A percentile compares a stretch with the other conserved stretches of the same genome.
These are phyloP conservation scores for Diplodia seriata DNA, from an alignment of 2,329 filamentous ascomycete species.

Conservation along the genomic window DNA sequence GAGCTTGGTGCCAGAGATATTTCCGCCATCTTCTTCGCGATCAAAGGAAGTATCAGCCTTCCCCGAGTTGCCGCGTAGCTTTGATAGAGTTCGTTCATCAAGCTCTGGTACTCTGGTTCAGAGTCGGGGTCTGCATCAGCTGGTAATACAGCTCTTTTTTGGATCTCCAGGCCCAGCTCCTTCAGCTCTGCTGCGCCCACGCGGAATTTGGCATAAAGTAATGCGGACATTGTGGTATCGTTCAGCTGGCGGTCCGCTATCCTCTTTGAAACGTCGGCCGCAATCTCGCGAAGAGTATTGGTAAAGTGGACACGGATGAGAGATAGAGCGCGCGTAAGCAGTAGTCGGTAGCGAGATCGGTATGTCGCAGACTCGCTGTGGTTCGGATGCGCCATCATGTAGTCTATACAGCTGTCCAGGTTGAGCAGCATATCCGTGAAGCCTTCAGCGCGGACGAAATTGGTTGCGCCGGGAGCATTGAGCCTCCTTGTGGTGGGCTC, in stretches of 20 bases:
- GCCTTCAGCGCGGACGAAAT: slow-evolving; percentile 80
- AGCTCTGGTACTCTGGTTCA: slow-evolving; percentile 69
- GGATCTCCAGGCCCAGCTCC: slow-evolving; percentile 70
- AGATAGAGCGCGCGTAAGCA: slow-evolving; percentile 73
- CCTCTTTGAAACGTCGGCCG: slow-evolving; percentile 66
- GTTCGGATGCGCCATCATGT: slow-evolving; percentile 84
- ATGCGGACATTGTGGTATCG: slow-evolving; percentile 73
- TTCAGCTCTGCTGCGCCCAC: slow-evolving; percentile 71
- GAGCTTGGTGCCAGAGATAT: slow-evolving; percentile 65
- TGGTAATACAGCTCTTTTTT: slow-evolving; percentile 68
- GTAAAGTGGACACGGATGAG: slow-evolving; percentile 72
- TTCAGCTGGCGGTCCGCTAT: slow-evolving; percentile 72
- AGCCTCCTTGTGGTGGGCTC: slow-evolving; percentile 88
- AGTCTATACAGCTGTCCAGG: slow-evolving; percentile 87
- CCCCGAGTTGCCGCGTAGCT: slow-evolving; percentile 67
- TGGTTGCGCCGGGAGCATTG: slow-evolving; percentile 89
- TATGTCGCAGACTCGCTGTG: slow-evolving; percentile 91
- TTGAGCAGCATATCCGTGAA: slow-evolving; percentile 89
- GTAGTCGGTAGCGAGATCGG: slow-evolving; percentile 81
- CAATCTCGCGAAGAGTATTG: slow-evolving; percentile 66
- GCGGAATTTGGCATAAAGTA: slow-evolving; percentile 74
- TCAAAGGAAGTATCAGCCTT: slow-evolving; percentile 66
- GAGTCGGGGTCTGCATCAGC: slow-evolving; percentile 64
- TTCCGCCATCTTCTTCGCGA: slow-evolving; percentile 66
- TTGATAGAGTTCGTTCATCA: slow-evolving; percentile 70